Evolutionary conservation across 306 rosid species (phyloP).

Genomic region (Quercus alba): DNA sequence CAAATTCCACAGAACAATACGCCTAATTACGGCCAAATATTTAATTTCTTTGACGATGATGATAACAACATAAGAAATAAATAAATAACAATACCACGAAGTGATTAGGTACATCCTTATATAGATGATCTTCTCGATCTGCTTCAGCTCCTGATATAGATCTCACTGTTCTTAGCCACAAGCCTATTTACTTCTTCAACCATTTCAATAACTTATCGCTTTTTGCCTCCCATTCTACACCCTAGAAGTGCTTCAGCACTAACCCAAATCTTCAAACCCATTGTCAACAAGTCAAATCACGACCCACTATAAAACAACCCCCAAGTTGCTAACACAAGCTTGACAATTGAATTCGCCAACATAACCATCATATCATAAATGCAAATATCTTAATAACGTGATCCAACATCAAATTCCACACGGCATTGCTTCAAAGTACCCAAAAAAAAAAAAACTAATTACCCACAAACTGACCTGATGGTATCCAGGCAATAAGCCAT

Average conservation of each 20-base stretch:
- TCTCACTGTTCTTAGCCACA: neutral
- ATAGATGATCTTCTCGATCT: neutral
- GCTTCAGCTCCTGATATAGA: slow-evolving; percentile 3
- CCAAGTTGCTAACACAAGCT: neutral
- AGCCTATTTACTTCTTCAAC: neutral
- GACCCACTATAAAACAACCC: neutral
- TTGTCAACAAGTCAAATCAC: neutral
- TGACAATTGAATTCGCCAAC: neutral
- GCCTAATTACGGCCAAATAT: neutral
- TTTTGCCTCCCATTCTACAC: neutral
- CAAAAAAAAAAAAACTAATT: neutral
- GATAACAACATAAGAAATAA: neutral
- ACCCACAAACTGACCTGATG: slow-evolving; percentile 71
- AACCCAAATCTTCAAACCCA: neutral
- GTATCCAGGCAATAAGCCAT: slow-evolving; percentile 76
- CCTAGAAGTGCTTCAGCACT: neutral
- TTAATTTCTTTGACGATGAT: neutral
- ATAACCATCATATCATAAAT: neutral
- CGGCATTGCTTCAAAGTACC: neutral
- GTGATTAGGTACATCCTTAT: no score
- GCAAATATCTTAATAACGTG: neutral
- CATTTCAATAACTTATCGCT: neutral
- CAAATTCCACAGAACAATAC: neutral
- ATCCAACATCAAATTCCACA: neutral
- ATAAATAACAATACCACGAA: neutral